Base-by-base conservation (phyloP, 2,329 filamentous ascomycete species). In the Dendryphion nanum region DNA sequence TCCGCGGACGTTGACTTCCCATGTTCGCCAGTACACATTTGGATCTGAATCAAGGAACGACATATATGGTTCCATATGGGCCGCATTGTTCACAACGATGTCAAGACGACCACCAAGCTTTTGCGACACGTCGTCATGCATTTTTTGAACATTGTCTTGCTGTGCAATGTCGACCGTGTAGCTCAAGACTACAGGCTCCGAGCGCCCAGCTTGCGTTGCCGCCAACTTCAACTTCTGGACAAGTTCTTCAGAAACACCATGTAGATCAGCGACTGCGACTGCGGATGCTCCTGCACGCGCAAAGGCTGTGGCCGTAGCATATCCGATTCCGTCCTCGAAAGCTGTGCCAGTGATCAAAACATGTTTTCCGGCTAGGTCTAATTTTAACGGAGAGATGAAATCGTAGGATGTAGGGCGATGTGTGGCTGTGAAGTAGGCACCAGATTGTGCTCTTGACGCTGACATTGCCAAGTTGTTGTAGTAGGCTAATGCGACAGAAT, bases 1-100 rank as follows among this genome's bases (percentile, higher is more conserved):
- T 0, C 74, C 76, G 12, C 62, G 59, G 13, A 76, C 34, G 48
- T 78, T 78, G 28, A 75, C 61, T 31, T 71, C 66, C 57, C 63
- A 74, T 0, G 64, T 66, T 16, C 65, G 57, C 63, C 64, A 70
- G 59, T 62, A 71, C 4, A 57, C 57, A 13, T 53, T 49, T 12
- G 63, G 57, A 21, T 71, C 60, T 3, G 53, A 50, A 2, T 68
- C 64, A n/a, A 44, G 42, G 5, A 72, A 42, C 1, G 55, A 50
- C 1, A 17, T 29, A 18, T 31, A 51, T 23, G 53, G 50, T 8
- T 63, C 64, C 6, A 69, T 44, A 18, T 58, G 56, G 0, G 67
- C 70, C 0, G 70, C 71, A 40, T 73, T 73, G 50, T 75, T 73
- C 37, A 73, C 47, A 2, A 76, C 55, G 32, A 74, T 57, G 37